Evolutionary conservation across 2,329 filamentous ascomycete genomes (phyloP).

Genomic region (Bipolaris sorokiniana): DNA sequence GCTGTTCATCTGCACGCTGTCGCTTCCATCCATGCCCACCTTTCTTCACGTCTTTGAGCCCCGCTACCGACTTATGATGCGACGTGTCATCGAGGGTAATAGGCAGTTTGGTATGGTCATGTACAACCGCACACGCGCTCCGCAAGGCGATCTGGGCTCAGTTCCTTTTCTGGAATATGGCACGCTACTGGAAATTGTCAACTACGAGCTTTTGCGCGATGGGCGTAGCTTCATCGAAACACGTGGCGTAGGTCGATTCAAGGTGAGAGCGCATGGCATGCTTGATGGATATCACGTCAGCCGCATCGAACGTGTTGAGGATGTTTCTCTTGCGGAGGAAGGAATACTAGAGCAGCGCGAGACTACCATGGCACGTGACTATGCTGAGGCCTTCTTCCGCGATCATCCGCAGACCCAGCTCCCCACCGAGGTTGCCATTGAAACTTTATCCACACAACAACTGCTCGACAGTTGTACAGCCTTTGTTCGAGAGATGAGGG

Average conservation of each 20-base stretch:
- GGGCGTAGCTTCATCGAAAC: conserved; percentile 84
- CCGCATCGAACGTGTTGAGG: conserved; percentile 77
- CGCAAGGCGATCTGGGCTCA: conserved; percentile 60
- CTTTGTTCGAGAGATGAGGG: conserved; percentile 73
- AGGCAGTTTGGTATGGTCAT: conserved; percentile 86
- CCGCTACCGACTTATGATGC: conserved; percentile 89
- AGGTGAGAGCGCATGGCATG: conserved; percentile 66
- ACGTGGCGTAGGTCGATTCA: conserved; percentile 77
- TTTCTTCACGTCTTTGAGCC: conserved; percentile 93
- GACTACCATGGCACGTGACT: conserved; percentile 53
- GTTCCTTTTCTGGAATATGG: conserved; percentile 74
- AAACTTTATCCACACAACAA: conserved; percentile 70
- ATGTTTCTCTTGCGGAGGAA: conserved; percentile 81
- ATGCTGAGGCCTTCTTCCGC: conserved; percentile 44
- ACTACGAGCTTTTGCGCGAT: conserved; percentile 75
- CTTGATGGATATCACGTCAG: conserved; percentile 80
- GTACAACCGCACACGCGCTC: conserved; percentile 62
- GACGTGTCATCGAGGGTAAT: conserved; percentile 74
- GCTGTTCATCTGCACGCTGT: conserved; percentile 81
- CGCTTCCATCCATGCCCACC: conserved; percentile 81
- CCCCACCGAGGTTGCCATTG: conserved; percentile 49
- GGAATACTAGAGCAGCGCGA: conserved; percentile 76
- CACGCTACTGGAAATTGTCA: conserved; percentile 77
- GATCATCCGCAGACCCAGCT: conserved; percentile 39
- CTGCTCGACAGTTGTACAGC: conserved; percentile 69